Conservation (phyloP, 148 eudicot species). For the Mesembryanthemum crystallinum region DNA sequence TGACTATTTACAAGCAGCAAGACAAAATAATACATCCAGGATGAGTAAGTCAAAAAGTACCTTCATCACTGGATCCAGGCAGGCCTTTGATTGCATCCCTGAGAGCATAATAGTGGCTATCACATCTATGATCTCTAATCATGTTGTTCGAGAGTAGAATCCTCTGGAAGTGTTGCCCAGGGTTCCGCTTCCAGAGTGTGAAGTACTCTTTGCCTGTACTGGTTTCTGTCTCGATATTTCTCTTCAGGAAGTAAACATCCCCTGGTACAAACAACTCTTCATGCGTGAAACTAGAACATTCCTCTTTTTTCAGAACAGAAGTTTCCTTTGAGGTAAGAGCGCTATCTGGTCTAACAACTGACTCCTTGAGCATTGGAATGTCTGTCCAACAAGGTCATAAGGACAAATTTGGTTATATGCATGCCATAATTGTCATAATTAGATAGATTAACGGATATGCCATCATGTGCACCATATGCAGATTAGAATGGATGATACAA, state of each 20-base stretch:
- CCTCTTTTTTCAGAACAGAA: conserved; percentile 28
- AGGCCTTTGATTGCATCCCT: conserved; percentile 80
- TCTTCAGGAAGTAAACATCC: conserved; percentile 62
- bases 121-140: conserved; percentile 77
- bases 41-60: conserved; percentile 29
- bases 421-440: not conserved
- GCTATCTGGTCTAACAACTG: conserved; percentile 13
- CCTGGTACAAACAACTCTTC: conserved; percentile 87
- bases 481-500: too few species aligned
- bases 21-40: conserved; percentile 10
- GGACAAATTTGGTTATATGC: not conserved
- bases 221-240: conserved; percentile 35
- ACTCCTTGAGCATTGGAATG: conserved; percentile 23
- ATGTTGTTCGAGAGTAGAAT: conserved; percentile 64
- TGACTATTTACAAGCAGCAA: conserved; percentile 27
- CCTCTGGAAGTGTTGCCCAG: conserved; percentile 74
- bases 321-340: conserved; percentile 24
- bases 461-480: too few species aligned
- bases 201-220: conserved; percentile 31
- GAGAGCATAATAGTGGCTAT: conserved; percentile 71
- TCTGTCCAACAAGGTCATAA: conserved; percentile 23
- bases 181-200: conserved; percentile 69
- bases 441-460: too few species aligned
- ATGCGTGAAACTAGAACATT: conserved; percentile 18
- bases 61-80: conserved; percentile 40